Base-by-base conservation (phyloP, 306 rosid species). In the Medicago lupulina region DNA sequence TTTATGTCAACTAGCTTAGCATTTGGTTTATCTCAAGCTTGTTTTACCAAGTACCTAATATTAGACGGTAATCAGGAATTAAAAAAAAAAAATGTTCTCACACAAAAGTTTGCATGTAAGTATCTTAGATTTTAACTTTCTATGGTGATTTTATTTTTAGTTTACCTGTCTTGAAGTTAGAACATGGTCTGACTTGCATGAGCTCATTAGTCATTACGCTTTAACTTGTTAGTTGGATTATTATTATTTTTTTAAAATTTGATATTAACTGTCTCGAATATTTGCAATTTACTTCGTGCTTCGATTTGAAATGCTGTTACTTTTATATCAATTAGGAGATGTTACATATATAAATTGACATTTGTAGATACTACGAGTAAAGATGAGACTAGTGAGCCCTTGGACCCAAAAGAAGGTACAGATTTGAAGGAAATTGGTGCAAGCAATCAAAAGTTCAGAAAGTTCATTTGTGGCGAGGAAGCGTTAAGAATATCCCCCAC, bases 391-490 rank as follows among this genome's bases (percentile, higher is more conserved):
- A 74, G 67, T 38, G 92, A 86, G 77, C 41, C 83, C 25, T 71
- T 55, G 82, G 85, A 79, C 73, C 86, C 84, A 81, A 70, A 78
- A 80, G 88, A 85, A 65, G 86, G 75, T 57, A 70, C 81, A 68
- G 86, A 85, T 70, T 80, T 89, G 63, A 81, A 80, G 82, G 91
- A 88, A 63, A 75, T 39, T 73, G 77, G 51, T 64, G 77, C 78
- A 12, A 83, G 81, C 63, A 31, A 82, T 61, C 79, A 11, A 23
- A 90, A 84, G 67, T 83, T 81, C 77, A 90, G 78, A 73, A 75
- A 86, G 75, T 85, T 86, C 77, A 88, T 95, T 73, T 89, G 86
- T 44, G 99, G 97, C 7, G 99, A 92, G 84, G 99, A 95, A 83
- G 92, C 97, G 54, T 82, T 90, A 65, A 86, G 88, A 85, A 85